Percentiles rank a stretch among this genome's conserved stretches.
phyloP scores from a whole-genome alignment of 225 moss, liverwort and hornwort genomes.

The Sphagnum tenellum region DNA sequence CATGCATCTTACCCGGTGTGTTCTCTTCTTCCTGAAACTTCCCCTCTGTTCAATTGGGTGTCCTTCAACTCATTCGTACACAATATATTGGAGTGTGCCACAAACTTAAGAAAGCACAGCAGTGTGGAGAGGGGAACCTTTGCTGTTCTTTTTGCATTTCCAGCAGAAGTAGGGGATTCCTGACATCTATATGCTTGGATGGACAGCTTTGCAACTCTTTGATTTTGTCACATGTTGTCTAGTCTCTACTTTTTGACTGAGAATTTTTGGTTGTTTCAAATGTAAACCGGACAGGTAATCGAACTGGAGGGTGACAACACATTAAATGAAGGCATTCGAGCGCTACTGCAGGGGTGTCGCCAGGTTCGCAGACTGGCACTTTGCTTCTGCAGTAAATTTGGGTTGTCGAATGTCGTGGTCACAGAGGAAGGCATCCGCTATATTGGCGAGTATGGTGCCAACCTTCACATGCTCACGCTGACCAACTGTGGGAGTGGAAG shows the following conservation, averaged over 20 bases:
- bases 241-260: background rate
- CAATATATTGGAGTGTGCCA: too few relatives aligned
- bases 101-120: too few relatives aligned
- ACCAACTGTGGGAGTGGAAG: conserved; percentile 43
- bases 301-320: conserved; percentile 52
- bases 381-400: conserved; percentile 44
- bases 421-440: conserved; percentile 47
- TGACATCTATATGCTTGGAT: too few relatives aligned
- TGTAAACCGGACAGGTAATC: conserved; percentile 18
- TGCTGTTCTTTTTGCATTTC: too few relatives aligned
- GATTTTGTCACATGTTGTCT: too few relatives aligned
- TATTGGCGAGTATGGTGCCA: conserved; percentile 43
- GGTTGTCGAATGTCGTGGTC: conserved; percentile 34
- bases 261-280: background rate
- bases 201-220: too few relatives aligned
- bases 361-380: conserved; percentile 44
- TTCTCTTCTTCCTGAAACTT: background rate
- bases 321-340: conserved; percentile 41
- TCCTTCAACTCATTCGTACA: too few relatives aligned
- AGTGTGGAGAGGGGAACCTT: too few relatives aligned
- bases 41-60: background rate
- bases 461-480: conserved; percentile 42
- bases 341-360: conserved; percentile 36
- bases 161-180: too few relatives aligned
- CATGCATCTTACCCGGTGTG: conserved; percentile 39